Evolutionary conservation across 208 protist genomes (phyloP), one percentile per base, ranked within the genome.

Genomic region (Blastocrithidia nonstop): DNA sequence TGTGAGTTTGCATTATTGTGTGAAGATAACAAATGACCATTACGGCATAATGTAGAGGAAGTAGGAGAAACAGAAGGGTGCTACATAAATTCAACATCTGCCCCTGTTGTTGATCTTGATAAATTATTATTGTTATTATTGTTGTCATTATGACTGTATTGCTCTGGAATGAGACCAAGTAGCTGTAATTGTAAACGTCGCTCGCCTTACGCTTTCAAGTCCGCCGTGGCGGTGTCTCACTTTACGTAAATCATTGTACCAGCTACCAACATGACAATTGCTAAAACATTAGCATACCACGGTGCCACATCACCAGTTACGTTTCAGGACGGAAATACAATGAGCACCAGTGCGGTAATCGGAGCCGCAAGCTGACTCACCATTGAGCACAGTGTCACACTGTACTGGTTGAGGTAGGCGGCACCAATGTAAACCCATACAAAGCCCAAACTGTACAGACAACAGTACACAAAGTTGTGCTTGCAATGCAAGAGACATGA

Each of bases 341-440:
- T 65, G 1, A 90, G 61, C 41, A 87, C 6, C 15, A 90, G 45
- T 20, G 76, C 81, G 6, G 81, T 85, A 16, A 87, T 38, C 0
- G 81, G 81, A 3, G 71, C 78, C 13, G 71, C 76, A 22, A 90
- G 62, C 55, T 90, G 81, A 9, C 48, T 71, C 36, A 90, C 67
- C 35, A 87, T 84, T 37, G 72, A 81, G 63, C 81, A 87, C 23
- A 87, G 52, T 5, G 73, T 66, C 0, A 80, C 73, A 50, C 75
- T 86, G 59, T 86, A 79, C 36, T 90, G 81, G 54, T 90, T 87
- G n/a, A 90, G 61, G 50, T 90, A 87, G 16, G 76, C 76, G 26
- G 59, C 54, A 1, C 76, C 76, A 27, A 86, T 29, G 59, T 86
- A 87, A 11, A 63, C 80, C 51, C 83, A 71, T 25, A 85, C 54